Evolutionary conservation across 345 rosid genomes (phyloP).

Genomic region (Gossypium raimondii): DNA sequence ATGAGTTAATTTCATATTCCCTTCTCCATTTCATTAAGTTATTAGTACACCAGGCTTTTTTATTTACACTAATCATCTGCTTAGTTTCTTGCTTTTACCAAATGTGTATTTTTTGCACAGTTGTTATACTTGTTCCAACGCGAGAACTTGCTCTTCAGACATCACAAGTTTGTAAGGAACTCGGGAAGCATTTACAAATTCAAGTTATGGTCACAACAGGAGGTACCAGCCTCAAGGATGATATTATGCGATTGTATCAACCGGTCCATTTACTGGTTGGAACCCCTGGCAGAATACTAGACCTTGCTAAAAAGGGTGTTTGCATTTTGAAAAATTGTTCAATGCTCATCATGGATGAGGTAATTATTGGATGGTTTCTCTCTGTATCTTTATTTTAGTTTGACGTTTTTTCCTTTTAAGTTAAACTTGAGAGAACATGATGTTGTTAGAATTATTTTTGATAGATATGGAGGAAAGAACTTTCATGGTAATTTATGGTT

Average conservation of each 20-base stretch:
- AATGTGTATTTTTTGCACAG: conserved; percentile 35
- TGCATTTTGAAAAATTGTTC: conserved; percentile 91
- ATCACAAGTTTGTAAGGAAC: conserved; percentile 99
- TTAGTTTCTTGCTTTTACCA: neutral
- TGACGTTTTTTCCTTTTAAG: neutral
- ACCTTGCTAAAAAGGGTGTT: conserved; percentile 90
- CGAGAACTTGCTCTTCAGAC: conserved; percentile 99
- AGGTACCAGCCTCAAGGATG: conserved; percentile 98
- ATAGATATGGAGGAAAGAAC: neutral
- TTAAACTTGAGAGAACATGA: neutral
- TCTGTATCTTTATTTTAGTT: neutral
- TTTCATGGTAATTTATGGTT: neutral
- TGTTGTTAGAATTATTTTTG: neutral
- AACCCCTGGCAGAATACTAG: conserved; percentile 96
- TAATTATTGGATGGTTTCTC: conserved; percentile 23
- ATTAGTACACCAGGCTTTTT: neutral
- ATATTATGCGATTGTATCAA: conserved; percentile 95
- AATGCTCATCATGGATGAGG: conserved; percentile 99
- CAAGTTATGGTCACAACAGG: conserved; percentile 99
- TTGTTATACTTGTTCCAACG: conserved; percentile 91
- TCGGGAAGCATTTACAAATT: conserved; percentile 85
- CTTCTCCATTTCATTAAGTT: neutral
- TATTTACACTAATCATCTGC: neutral
- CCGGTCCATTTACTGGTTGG: conserved; percentile 98
- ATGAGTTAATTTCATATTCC: neutral